A percentile compares a stretch with the other conserved stretches of the same genome.
Evolutionary conservation across 768 basidiomycete species (phyloP).

Genomic region (Boletus patriciae): DNA sequence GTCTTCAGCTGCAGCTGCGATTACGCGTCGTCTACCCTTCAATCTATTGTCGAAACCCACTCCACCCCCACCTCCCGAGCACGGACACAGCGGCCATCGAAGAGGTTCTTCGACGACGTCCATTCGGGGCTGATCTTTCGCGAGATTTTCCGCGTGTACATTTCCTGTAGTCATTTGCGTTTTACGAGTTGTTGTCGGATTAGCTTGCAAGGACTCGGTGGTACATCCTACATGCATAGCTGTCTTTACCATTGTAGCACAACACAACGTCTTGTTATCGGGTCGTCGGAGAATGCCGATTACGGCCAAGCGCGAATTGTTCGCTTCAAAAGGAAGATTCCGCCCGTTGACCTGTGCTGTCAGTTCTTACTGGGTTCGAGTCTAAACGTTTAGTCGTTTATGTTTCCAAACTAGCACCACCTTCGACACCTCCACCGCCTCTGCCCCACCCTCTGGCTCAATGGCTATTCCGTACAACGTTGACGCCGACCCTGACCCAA

Average conservation of each 20-base stretch:
- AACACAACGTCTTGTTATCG: background rate
- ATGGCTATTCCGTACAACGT: slow-evolving; percentile 62
- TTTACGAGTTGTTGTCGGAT: slow-evolving; percentile 26
- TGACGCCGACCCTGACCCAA: slow-evolving; percentile 70
- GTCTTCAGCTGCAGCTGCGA: slow-evolving; percentile 49
- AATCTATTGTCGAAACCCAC: slow-evolving; percentile 60
- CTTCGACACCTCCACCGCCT: background rate
- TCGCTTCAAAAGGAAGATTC: slow-evolving; percentile 18
- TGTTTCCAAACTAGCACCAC: slow-evolving; percentile 6
- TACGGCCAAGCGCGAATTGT: background rate
- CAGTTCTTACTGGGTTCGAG: background rate
- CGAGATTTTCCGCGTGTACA: slow-evolving; percentile 1
- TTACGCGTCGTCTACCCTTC: slow-evolving; percentile 63
- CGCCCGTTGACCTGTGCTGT: background rate
- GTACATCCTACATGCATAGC: slow-evolving; percentile 4
- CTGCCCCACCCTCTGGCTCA: slow-evolving; percentile 11
- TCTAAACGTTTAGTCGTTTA: slow-evolving; percentile 4
- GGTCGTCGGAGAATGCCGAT: slow-evolving; percentile 29
- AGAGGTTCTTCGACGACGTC: slow-evolving; percentile 45
- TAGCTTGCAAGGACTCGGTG: slow-evolving; percentile 23
- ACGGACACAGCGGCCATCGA: slow-evolving; percentile 35
- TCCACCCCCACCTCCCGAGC: slow-evolving; percentile 34
- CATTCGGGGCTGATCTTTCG: slow-evolving; percentile 30
- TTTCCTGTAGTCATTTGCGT: slow-evolving; percentile 7
- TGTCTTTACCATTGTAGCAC: slow-evolving; percentile 20